phyloP scores from a whole-genome alignment of 2,329 filamentous ascomycete species.

The Phyllosticta ampelicida region DNA sequence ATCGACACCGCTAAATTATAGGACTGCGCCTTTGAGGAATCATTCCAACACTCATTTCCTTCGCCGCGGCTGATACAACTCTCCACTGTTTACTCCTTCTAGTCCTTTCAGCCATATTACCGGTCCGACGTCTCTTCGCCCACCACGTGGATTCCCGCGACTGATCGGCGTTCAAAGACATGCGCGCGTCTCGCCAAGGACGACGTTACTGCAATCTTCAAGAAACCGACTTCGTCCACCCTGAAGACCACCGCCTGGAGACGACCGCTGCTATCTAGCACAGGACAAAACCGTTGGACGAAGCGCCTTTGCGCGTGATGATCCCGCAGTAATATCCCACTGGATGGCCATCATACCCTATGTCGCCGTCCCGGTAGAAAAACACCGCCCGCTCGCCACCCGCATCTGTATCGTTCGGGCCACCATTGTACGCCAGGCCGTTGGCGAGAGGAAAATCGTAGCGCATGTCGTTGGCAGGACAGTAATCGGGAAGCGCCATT shows the following conservation, averaged over 20 bases:
- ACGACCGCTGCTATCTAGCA: background rate
- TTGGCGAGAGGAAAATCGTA: background rate
- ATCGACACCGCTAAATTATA: background rate
- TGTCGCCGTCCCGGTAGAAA: background rate
- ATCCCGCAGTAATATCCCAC: background rate
- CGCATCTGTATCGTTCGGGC: background rate
- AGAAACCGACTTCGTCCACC: background rate
- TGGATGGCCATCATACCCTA: background rate
- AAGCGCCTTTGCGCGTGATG: background rate
- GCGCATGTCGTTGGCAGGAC: background rate
- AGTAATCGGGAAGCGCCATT: background rate
- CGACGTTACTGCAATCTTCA: background rate
- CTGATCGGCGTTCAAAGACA: background rate
- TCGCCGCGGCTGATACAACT: background rate
- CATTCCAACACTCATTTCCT: background rate
- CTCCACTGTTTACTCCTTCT: background rate
- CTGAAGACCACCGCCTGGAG: background rate
- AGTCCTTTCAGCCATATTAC: background rate
- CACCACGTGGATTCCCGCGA: background rate
- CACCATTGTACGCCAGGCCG: background rate
- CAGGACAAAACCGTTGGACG: background rate
- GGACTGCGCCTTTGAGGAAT: too few relatives aligned
- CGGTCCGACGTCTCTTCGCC: background rate
- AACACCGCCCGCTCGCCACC: background rate
- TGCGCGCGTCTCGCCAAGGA: background rate